A percentile compares a stretch with the other conserved stretches of the same genome.
Evolutionary conservation across 225 moss, liverwort and hornwort species (phyloP).

Genomic region (Physcomitrium patens): DNA sequence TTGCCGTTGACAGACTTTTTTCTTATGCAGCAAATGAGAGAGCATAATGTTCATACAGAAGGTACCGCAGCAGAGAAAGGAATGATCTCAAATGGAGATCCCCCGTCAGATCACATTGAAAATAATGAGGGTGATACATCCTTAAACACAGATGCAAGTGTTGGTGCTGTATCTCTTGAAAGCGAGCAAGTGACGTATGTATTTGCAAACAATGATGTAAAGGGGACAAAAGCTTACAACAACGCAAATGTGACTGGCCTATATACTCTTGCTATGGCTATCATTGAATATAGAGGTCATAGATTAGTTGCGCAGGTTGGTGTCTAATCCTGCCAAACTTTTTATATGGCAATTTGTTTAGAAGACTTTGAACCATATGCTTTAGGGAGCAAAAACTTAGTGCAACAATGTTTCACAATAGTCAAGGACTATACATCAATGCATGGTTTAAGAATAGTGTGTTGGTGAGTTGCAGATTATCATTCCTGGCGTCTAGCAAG

Average conservation of each 20-base stretch:
- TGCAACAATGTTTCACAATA: background rate
- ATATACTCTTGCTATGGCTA: conserved; percentile 81
- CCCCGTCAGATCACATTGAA: conserved; percentile 21
- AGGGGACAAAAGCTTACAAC: conserved; percentile 80
- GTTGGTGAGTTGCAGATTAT: conserved; percentile 59
- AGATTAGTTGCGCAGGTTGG: conserved; percentile 82
- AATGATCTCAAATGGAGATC: conserved; percentile 30
- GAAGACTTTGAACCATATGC: background rate
- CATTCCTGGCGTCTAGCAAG: conserved; percentile 81
- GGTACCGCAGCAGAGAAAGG: conserved; percentile 28
- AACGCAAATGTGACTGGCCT: conserved; percentile 68
- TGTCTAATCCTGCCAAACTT: background rate
- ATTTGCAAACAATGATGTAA: conserved; percentile 80
- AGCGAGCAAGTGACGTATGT: conserved; percentile 85
- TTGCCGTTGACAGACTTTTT: conserved; percentile 82
- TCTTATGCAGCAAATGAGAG: conserved; percentile 75
- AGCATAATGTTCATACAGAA: conserved; percentile 49
- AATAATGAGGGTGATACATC: conserved; percentile 10
- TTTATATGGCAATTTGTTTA: background rate
- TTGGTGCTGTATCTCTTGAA: conserved; percentile 51
- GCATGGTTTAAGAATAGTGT: background rate
- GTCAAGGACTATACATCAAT: background rate
- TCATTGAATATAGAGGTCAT: conserved; percentile 78
- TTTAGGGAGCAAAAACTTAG: background rate
- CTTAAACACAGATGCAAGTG: conserved; percentile 44